Percentiles rank a stretch among this genome's conserved stretches.
These are phyloP conservation scores for Porpolomopsis calyptriformis DNA, from an alignment of 768 basidiomycete species.

Conservation along the genomic window DNA sequence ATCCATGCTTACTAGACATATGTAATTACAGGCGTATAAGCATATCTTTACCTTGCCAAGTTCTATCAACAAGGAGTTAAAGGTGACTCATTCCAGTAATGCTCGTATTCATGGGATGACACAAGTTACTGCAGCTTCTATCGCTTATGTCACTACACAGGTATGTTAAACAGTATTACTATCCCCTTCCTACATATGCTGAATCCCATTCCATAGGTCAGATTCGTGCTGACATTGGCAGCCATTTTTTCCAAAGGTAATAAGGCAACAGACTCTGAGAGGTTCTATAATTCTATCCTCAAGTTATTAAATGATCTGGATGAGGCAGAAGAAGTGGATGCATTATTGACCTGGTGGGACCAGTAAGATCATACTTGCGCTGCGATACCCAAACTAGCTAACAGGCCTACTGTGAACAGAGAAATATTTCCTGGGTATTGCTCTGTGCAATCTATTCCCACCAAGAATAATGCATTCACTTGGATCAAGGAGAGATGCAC, in stretches of 20 bases:
- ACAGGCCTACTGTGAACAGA: not conserved
- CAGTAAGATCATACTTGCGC: not conserved
- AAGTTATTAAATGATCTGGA: constrained; percentile 2
- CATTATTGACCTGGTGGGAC: constrained; percentile 6
- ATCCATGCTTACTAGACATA: not conserved
- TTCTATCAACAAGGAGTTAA: not conserved
- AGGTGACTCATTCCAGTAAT: not conserved
- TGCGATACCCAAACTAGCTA: not conserved
- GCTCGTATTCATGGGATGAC: constrained; percentile 2
- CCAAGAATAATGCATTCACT: not conserved
- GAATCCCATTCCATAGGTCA: constrained; percentile 1
- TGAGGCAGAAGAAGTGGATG: constrained; percentile 2
- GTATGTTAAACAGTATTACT: constrained; percentile 1
- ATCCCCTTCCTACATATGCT: not conserved
- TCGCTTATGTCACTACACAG: constrained; percentile 4
- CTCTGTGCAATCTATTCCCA: not conserved
- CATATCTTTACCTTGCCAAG: constrained; percentile 19
- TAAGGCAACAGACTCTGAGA: not conserved
- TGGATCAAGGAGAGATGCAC: constrained; percentile 8
- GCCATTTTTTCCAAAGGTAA: constrained; percentile 1
- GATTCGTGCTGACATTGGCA: constrained; percentile 2
- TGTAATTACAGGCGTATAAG: constrained; percentile 14
- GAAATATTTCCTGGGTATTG: constrained; percentile 1
- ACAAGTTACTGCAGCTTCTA: not conserved
- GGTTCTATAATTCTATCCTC: constrained; percentile 5